Conservation (phyloP, 2,329 filamentous ascomycete species). For the Bipolaris zeicola region DNA sequence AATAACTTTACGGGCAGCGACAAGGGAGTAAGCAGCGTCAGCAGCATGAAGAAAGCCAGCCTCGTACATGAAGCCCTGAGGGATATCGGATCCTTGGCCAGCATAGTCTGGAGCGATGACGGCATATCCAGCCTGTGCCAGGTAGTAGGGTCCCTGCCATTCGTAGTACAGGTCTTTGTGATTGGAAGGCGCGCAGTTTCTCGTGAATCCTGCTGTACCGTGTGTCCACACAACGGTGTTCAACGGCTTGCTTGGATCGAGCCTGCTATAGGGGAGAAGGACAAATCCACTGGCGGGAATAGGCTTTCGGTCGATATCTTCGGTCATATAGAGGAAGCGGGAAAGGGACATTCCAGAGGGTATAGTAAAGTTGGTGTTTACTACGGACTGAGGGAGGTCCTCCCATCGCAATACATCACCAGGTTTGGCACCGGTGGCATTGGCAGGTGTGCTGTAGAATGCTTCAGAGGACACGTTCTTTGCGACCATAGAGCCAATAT, state of each 20-base stretch:
- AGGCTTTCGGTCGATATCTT: slow-evolving; percentile 27
- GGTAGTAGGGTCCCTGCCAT: slow-evolving; percentile 23
- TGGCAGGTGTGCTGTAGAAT: slow-evolving; percentile 24
- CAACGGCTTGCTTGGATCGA: slow-evolving; percentile 17
- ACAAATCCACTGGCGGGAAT: slow-evolving; percentile 29
- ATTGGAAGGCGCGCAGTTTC: slow-evolving; percentile 20
- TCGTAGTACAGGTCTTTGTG: slow-evolving; percentile 32
- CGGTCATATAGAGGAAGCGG: slow-evolving; percentile 30
- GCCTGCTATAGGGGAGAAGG: slow-evolving; percentile 25
- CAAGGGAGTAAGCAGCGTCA: slow-evolving; percentile 23
- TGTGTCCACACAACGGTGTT: slow-evolving; percentile 27
- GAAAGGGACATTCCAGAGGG: slow-evolving; percentile 27
- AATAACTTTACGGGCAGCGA: slow-evolving; percentile 27
- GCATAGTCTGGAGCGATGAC: slow-evolving; percentile 30
- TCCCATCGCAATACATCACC: slow-evolving; percentile 28
- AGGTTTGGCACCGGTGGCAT: slow-evolving; percentile 15
- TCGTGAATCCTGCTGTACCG: slow-evolving; percentile 20
- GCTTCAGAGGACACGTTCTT: slow-evolving; percentile 15
- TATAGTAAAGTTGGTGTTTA: slow-evolving; percentile 22
- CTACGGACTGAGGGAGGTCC: slow-evolving; percentile 10
- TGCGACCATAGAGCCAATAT: background rate
- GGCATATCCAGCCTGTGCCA: slow-evolving; percentile 26
- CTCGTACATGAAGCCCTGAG: slow-evolving; percentile 28
- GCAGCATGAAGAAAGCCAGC: slow-evolving; percentile 28
- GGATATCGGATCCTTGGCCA: slow-evolving; percentile 8